These are phyloP conservation scores for Tieghemostelium lacteum DNA, from an alignment of 78 protist genomes.

Conservation along the genomic window DNA sequence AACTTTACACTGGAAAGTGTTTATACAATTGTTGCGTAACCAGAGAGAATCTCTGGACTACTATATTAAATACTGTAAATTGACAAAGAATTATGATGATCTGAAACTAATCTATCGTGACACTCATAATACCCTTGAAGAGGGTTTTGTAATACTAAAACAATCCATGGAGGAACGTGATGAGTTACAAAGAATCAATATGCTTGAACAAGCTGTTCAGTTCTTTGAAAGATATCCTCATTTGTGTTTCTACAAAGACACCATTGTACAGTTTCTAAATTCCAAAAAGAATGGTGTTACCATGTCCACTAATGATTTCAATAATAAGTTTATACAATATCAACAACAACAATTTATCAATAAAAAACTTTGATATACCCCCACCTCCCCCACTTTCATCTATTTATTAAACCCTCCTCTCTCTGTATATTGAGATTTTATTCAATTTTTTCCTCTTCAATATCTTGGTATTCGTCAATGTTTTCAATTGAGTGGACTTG, in stretches of 20 bases:
- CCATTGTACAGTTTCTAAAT: not conserved
- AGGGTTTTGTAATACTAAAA: constrained; percentile 27
- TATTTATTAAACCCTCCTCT: no score
- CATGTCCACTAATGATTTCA: no score
- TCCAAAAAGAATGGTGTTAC: not conserved
- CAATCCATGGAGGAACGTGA: constrained; percentile 29
- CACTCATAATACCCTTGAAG: constrained; percentile 53
- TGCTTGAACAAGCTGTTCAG: not conserved
- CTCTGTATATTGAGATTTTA: no score
- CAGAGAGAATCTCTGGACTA: constrained; percentile 38
- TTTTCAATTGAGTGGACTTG: no score
- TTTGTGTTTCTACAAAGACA: constrained; percentile 29
- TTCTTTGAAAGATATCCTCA: constrained; percentile 44
- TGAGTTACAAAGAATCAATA: not conserved
- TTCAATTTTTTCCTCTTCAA: no score
- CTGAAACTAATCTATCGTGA: constrained; percentile 17
- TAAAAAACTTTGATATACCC: no score
- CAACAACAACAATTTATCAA: no score
- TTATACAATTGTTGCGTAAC: constrained; percentile 18
- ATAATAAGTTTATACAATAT: no score
- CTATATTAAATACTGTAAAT: constrained; percentile 47
- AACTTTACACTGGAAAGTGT: constrained; percentile 19
- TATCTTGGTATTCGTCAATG: no score
- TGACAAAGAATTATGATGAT: constrained; percentile 9
- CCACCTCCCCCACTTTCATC: no score